Evolutionary conservation across 805 yeast species (phyloP).

Genomic region (Starmera caribaea): DNA sequence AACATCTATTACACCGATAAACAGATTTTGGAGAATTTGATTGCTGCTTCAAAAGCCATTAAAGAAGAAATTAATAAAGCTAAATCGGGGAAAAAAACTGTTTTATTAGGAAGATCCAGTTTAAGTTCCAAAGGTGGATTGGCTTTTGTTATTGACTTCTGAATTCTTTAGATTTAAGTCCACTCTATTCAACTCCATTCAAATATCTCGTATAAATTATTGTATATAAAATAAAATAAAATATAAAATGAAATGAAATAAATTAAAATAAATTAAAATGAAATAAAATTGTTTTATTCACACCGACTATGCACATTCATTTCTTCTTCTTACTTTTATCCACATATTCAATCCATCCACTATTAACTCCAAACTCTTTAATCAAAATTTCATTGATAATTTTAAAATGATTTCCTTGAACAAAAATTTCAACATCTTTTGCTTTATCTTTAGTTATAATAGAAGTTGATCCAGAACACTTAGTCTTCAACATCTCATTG

Average conservation of each 20-base stretch:
- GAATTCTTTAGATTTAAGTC: conserved; percentile 1
- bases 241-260: neutral
- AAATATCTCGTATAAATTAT: neutral
- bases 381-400: conserved; percentile 48
- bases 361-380: conserved; percentile 51
- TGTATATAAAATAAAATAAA: conserved; percentile 1
- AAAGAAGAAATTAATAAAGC: conserved; percentile 33
- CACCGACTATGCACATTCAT: too few species aligned
- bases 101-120: conserved; percentile 44
- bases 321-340: conserved; percentile 54
- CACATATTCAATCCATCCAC: conserved; percentile 53
- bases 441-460: conserved; percentile 49
- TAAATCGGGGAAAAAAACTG: too few species aligned
- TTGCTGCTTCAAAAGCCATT: conserved; percentile 56
- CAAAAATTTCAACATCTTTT: conserved; percentile 56
- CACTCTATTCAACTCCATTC: too few species aligned
- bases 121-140: conserved; percentile 73
- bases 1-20: conserved; percentile 69
- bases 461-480: conserved; percentile 86
- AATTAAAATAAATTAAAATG: neutral
- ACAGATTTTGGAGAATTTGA: conserved; percentile 63
- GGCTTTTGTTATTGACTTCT: conserved; percentile 54
- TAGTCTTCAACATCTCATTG: conserved; percentile 59
- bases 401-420: conserved; percentile 85
- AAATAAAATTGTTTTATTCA: too few species aligned